phyloP scores from a whole-genome alignment of 2,329 filamentous ascomycete genomes.

The Talaromyces marneffei region DNA sequence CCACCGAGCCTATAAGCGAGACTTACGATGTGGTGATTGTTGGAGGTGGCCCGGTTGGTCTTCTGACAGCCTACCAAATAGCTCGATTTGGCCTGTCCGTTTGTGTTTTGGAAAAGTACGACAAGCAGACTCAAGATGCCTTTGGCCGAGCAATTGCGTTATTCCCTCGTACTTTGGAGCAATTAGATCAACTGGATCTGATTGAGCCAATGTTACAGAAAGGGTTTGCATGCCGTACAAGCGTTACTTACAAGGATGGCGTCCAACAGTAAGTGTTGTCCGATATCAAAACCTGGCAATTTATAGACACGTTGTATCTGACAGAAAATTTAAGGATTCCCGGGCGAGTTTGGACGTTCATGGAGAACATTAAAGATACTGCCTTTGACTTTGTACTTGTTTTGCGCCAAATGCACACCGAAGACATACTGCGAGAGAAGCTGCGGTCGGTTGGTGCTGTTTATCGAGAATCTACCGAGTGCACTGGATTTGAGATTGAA shows the following conservation, averaged over 20 bases:
- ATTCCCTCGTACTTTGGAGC: constrained; percentile 44
- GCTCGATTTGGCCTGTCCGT: constrained; percentile 43
- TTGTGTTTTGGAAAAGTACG: constrained; percentile 42
- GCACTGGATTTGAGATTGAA: background rate
- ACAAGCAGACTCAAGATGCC: constrained; percentile 27
- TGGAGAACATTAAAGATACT: constrained; percentile 49
- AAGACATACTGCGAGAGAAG: constrained; percentile 47
- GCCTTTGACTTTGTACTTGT: constrained; percentile 50
- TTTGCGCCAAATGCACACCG: constrained; percentile 51
- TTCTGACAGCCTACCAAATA: constrained; percentile 41
- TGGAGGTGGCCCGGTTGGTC: constrained; percentile 42
- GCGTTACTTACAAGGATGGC: constrained; percentile 26
- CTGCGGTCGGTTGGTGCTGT: constrained; percentile 18
- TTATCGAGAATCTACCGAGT: background rate
- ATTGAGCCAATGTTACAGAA: constrained; percentile 57
- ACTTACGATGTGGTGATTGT: constrained; percentile 36
- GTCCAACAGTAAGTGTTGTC: background rate
- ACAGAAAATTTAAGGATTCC: background rate
- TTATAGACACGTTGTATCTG: background rate
- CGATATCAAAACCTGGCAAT: background rate
- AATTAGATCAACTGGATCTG: constrained; percentile 41
- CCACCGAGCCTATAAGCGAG: background rate
- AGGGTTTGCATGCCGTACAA: constrained; percentile 18
- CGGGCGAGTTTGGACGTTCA: constrained; percentile 36
- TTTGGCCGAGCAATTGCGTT: constrained; percentile 48